Evolutionary conservation across 768 basidiomycete genomes (phyloP).

Genomic region (Clitopilus hobsonii): DNA sequence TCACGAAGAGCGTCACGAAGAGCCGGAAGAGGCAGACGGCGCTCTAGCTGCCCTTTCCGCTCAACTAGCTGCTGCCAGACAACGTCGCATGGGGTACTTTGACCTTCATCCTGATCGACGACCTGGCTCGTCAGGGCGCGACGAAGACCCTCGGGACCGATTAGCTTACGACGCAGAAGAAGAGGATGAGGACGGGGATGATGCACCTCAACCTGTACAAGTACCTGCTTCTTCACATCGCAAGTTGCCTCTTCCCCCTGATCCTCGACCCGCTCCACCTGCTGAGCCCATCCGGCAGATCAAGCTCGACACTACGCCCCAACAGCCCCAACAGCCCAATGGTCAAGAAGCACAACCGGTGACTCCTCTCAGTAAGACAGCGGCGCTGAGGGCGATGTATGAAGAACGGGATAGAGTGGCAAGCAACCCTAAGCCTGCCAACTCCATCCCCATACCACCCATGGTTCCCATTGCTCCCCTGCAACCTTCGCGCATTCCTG

Average conservation of each 20-base stretch:
- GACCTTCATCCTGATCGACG: constrained; percentile 75
- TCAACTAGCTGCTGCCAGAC: constrained; percentile 27
- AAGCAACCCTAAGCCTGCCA: constrained; percentile 21
- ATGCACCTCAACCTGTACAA: constrained; percentile 8
- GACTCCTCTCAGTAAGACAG: constrained; percentile 54
- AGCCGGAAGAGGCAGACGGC: constrained; percentile 7
- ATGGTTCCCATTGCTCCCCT: constrained; percentile 26
- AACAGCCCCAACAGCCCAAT: constrained; percentile 4
- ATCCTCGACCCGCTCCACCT: constrained; percentile 3
- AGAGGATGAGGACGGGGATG: too few species aligned
- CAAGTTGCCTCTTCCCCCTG: constrained; percentile 14
- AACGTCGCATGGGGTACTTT: constrained; percentile 64
- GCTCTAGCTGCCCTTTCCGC: constrained; percentile 15
- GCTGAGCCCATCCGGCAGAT: constrained; percentile 1
- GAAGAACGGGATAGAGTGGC: constrained; percentile 59
- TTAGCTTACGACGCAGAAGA: constrained; percentile 30
- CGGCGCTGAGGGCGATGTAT: constrained; percentile 83
- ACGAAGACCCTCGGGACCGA: constrained; percentile 31
- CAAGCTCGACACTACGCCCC: constrained; percentile 7
- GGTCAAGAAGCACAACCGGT: constrained; percentile 11
- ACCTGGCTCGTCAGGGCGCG: constrained; percentile 24
- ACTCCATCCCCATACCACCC: constrained; percentile 14
- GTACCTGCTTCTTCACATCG: constrained; percentile 9
- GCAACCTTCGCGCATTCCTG: constrained; percentile 36
- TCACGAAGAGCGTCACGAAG: constrained; percentile 14